Evolutionary conservation across 371 early-diverging fungal species (phyloP).

Genomic region (Blakeslea trispora): DNA sequence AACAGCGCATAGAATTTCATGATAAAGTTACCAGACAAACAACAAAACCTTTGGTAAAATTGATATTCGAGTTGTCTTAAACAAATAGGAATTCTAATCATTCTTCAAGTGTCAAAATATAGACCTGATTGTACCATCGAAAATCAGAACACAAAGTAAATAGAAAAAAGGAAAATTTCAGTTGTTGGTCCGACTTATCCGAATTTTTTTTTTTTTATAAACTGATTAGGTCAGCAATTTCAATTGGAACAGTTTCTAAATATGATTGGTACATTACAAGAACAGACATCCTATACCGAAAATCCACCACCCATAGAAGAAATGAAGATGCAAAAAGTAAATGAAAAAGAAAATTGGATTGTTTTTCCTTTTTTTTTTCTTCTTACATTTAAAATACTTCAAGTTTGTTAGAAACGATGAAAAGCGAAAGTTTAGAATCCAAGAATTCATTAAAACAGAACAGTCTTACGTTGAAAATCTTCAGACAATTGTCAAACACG

Average conservation of each 20-base stretch:
- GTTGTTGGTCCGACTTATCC: not conserved
- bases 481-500: constrained; percentile 29
- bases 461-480: constrained; percentile 43
- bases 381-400: no score
- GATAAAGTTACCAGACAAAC: constrained; percentile 17
- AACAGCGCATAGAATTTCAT: constrained; percentile 9
- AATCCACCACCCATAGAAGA: not conserved
- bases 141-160: constrained; percentile 26
- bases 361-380: no score
- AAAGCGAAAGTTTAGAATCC: constrained; percentile 31
- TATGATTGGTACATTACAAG: constrained; percentile 21
- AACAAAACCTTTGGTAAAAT: constrained; percentile 24
- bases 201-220: no score
- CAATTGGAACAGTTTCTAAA: constrained; percentile 30
- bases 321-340: not conserved
- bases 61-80: no score
- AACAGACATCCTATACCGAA: not conserved
- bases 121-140: constrained; percentile 37
- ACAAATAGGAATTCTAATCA: constrained; percentile 7
- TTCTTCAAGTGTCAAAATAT: constrained; percentile 45
- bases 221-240: constrained; percentile 19
- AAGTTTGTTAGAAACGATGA: constrained; percentile 31
- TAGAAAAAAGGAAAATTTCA: not conserved
- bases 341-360: not conserved
- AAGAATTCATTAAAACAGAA: constrained; percentile 48